These are phyloP conservation scores for Acanthamoeba healyi DNA, from an alignment of 208 protist genomes.

Conservation along the genomic window DNA sequence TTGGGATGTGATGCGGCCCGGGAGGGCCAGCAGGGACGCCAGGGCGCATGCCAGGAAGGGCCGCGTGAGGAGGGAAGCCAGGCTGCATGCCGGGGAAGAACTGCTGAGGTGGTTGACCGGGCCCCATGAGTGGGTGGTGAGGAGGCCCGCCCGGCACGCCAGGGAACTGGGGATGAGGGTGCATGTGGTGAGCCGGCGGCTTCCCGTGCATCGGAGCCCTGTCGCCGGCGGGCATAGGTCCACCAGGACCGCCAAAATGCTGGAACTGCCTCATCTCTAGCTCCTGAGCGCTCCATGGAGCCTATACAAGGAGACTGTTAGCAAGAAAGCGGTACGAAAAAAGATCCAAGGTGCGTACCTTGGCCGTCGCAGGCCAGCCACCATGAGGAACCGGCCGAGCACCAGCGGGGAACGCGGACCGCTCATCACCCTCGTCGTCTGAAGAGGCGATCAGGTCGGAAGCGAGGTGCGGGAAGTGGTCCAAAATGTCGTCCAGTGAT, in stretches of 20 bases:
- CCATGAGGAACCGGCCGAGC: not conserved
- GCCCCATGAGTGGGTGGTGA: constrained; percentile 10
- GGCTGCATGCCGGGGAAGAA: constrained; percentile 40
- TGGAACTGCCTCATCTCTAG: constrained; percentile 58
- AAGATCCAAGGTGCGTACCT: not conserved
- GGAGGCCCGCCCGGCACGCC: not conserved
- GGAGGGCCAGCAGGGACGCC: not conserved
- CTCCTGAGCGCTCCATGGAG: constrained; percentile 1
- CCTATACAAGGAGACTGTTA: not conserved
- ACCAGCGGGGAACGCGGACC: not conserved
- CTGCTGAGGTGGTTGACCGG: constrained; percentile 29
- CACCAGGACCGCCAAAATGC: constrained; percentile 6
- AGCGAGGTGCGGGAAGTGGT: constrained; percentile 14
- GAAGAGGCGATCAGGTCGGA: not conserved
- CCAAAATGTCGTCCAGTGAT: constrained; percentile 40
- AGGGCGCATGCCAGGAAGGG: not conserved
- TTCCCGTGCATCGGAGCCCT: not conserved
- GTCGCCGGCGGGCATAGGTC: not conserved
- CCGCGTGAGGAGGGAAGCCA: not conserved
- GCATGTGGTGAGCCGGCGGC: not conserved
- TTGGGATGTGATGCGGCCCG: not conserved
- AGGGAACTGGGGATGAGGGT: constrained; percentile 1
- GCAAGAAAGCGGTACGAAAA: not conserved
- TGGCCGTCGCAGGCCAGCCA: not conserved
- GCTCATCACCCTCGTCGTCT: constrained; percentile 10